A percentile compares a stretch with the other conserved stretches of the same genome.
Evolutionary conservation across 257 asterid genomes (phyloP).

Genomic region (Fraxinus excelsior): DNA sequence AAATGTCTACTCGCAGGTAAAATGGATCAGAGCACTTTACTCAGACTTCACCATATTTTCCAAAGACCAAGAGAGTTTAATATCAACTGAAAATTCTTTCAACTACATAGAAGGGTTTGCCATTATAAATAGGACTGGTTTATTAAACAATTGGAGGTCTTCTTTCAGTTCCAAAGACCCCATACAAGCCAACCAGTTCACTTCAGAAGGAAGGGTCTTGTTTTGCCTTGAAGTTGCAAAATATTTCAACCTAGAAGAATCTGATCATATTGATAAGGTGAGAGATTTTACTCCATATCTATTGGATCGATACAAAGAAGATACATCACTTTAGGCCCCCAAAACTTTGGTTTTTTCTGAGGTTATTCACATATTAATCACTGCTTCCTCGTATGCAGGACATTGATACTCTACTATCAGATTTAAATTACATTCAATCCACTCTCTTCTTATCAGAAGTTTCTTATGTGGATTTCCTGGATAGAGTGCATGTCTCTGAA

Average conservation of each 20-base stretch:
- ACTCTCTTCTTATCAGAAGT: conserved; percentile 76
- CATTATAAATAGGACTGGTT: conserved; percentile 70
- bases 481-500: conserved; percentile 79
- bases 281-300: conserved; percentile 12
- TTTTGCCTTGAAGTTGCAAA: conserved; percentile 88
- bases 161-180: conserved; percentile 86
- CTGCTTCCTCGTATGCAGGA: conserved; percentile 51
- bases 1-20: conserved; percentile 61
- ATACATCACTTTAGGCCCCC: conserved; percentile 2
- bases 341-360: background rate
- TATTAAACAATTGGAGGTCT: conserved; percentile 81
- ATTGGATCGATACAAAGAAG: background rate
- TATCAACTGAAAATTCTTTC: conserved; percentile 56
- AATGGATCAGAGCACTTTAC: conserved; percentile 86
- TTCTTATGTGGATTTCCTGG: conserved; percentile 67
- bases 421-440: conserved; percentile 60
- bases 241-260: conserved; percentile 64
- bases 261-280: conserved; percentile 47
- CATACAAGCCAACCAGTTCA: conserved; percentile 61
- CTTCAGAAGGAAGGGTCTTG: conserved; percentile 72
- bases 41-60: conserved; percentile 67
- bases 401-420: conserved; percentile 52
- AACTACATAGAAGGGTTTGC: conserved; percentile 92
- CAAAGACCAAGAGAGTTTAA: conserved; percentile 74
- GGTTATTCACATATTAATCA: conserved; percentile 11